These are phyloP conservation scores for Alternaria arborescens DNA, from an alignment of 2,329 filamentous ascomycete species.

Conservation along the genomic window DNA sequence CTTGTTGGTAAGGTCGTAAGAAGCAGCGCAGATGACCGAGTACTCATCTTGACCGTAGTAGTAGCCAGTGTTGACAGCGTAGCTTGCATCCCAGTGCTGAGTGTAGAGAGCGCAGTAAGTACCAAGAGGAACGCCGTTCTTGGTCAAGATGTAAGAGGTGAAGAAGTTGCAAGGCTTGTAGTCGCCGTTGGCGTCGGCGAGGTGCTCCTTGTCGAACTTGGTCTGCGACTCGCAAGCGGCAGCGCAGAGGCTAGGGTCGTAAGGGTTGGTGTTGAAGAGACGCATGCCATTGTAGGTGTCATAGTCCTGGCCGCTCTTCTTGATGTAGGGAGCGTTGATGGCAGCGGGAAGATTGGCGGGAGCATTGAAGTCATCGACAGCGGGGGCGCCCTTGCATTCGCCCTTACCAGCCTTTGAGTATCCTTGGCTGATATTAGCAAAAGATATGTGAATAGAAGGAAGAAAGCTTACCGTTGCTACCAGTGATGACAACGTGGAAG, in stretches of 20 bases:
- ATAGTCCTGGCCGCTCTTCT: constrained; percentile 18
- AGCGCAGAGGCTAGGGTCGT: constrained; percentile 43
- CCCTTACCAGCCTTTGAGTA: constrained; percentile 33
- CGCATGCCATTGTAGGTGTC: constrained; percentile 42
- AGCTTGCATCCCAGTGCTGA: constrained; percentile 20
- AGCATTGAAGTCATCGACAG: constrained; percentile 27
- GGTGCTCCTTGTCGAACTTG: constrained; percentile 42
- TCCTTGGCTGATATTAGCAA: constrained; percentile 5
- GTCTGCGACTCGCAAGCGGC: constrained; percentile 49
- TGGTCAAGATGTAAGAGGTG: constrained; percentile 49
- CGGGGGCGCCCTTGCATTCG: constrained; percentile 10
- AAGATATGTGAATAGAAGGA: neutral
- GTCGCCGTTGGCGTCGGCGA: constrained; percentile 33
- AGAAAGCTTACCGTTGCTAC: constrained; percentile 30
- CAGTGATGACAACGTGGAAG: constrained; percentile 40
- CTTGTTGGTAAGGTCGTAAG: constrained; percentile 6
- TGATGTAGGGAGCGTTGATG: constrained; percentile 36
- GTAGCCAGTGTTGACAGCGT: constrained; percentile 39
- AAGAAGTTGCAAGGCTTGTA: constrained; percentile 52
- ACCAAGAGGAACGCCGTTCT: constrained; percentile 48
- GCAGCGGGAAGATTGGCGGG: constrained; percentile 30
- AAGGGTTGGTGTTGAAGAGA: constrained; percentile 41
- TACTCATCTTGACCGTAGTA: constrained; percentile 17
- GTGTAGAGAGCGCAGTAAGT: constrained; percentile 48
- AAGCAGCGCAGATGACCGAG: constrained; percentile 15